Conservation (phyloP, 148 eudicot genomes). For the Chenopodium berlandieri region DNA sequence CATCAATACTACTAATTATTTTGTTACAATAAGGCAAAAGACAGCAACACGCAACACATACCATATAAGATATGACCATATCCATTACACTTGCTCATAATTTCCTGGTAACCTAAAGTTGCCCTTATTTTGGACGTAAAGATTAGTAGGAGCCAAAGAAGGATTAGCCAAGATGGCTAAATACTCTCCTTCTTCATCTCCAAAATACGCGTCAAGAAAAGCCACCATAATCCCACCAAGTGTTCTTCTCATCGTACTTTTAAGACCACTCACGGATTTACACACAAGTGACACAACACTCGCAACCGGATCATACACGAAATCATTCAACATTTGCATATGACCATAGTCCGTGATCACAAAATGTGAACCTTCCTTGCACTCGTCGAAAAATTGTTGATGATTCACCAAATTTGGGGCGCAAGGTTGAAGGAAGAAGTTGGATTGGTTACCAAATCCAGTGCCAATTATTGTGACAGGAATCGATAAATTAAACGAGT, state of each 20-base stretch:
- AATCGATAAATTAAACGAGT: constrained; percentile 10
- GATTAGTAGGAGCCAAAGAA: constrained; percentile 10
- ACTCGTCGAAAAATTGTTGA: not conserved
- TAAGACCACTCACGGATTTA: not conserved
- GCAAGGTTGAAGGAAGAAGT: not conserved
- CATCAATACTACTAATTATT: too few species aligned
- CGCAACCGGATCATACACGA: not conserved
- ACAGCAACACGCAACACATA: too few species aligned
- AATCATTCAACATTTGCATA: not conserved
- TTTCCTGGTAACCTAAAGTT: not conserved
- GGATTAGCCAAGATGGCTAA: not conserved
- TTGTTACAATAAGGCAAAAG: too few species aligned
- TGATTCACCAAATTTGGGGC: constrained; percentile 3
- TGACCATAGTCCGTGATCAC: not conserved
- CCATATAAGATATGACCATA: too few species aligned
- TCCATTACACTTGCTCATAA: not conserved
- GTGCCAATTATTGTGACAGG: constrained; percentile 5
- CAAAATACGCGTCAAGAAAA: not conserved
- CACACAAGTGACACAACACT: not conserved
- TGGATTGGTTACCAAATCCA: not conserved
- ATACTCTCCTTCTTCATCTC: not conserved
- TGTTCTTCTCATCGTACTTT: not conserved
- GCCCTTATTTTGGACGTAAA: not conserved
- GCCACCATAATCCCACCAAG: constrained; percentile 3
- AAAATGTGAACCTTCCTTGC: not conserved